Conservation (phyloP, 441 rosid genomes). For the Bruguiera hainesii region DNA sequence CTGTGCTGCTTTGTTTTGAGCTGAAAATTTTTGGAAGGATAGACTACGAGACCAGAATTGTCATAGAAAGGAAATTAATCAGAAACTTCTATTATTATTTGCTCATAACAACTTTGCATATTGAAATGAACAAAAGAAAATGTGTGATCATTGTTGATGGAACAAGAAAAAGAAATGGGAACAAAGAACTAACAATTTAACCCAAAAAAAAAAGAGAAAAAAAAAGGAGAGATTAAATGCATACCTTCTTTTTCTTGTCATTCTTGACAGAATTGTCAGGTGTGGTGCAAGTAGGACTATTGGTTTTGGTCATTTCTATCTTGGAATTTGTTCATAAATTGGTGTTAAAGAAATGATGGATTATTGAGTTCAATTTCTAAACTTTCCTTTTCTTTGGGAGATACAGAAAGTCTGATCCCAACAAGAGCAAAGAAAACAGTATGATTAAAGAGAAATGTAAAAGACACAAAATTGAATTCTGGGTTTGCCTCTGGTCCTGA, state of each 20-base stretch:
- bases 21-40: constrained; percentile 70
- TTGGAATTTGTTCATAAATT: constrained; percentile 40
- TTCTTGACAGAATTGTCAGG: constrained; percentile 44
- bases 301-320: constrained; percentile 33
- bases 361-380: background rate
- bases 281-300: constrained; percentile 15
- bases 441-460: background rate
- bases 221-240: background rate
- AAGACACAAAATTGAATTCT: constrained; percentile 5
- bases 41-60: constrained; percentile 36
- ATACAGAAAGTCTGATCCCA: background rate
- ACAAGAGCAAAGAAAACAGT: background rate
- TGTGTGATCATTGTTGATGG: background rate
- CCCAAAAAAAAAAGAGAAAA: background rate
- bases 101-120: background rate
- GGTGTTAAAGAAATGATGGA: background rate
- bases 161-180: constrained; percentile 7
- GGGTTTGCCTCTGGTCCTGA: background rate
- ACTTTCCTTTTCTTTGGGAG: constrained; percentile 13
- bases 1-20: constrained; percentile 42
- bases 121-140: background rate
- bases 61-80: background rate
- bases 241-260: constrained; percentile 77
- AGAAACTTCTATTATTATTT: background rate
- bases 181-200: background rate